Percentiles rank a stretch among this genome's conserved stretches.
Conservation (phyloP, 805 yeast species). For the Komagataella kurtzmanii region DNA sequence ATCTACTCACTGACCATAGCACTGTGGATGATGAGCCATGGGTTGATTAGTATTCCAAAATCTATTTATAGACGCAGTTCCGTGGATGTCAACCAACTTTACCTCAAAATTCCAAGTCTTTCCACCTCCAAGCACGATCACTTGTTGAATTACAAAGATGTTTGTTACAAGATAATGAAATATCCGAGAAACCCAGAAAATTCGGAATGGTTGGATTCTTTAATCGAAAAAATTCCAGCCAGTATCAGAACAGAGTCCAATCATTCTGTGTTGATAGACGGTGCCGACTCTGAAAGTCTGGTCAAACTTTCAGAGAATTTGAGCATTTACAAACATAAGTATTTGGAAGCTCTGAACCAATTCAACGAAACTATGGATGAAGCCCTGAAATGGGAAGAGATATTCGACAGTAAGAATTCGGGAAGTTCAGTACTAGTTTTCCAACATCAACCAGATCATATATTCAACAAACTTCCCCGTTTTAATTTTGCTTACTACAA, state of each 20-base stretch:
- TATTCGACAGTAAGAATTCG: not conserved
- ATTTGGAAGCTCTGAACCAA: not conserved
- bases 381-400: not conserved
- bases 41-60: constrained; percentile 56
- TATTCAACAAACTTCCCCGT: constrained; percentile 21
- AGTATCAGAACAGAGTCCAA: not conserved
- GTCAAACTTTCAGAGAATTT: not conserved
- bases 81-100: not conserved
- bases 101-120: not conserved
- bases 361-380: not conserved
- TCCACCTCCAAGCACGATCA: not conserved
- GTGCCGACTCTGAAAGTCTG: not conserved
- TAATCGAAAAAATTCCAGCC: not conserved
- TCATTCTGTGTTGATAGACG: not conserved
- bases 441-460: not conserved
- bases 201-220: constrained; percentile 1
- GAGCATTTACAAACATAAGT: not conserved
- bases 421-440: not conserved
- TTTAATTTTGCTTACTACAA: constrained; percentile 26
- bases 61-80: constrained; percentile 6
- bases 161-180: not conserved
- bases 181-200: constrained; percentile 1
- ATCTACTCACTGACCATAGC: constrained; percentile 64
- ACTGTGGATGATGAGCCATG: constrained; percentile 79
- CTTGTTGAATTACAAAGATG: not conserved